Percentiles rank a stretch among this genome's conserved stretches.
Evolutionary conservation across 179 eudicot species (phyloP).

Genomic region (Monotropa hypopitys): DNA sequence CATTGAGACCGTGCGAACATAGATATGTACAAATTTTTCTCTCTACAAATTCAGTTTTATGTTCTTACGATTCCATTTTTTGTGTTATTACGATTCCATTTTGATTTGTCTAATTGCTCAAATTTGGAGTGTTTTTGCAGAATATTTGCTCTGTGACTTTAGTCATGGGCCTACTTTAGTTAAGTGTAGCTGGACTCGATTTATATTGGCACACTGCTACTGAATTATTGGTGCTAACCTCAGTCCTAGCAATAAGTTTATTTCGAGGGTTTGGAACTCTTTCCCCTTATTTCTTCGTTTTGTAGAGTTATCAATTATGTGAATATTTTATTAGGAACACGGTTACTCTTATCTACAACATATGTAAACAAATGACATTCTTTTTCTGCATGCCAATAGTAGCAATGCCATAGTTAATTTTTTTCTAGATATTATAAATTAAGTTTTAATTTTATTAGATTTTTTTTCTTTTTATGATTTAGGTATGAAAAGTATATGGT

Average conservation of each 20-base stretch:
- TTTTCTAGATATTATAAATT: not conserved
- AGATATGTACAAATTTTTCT: too few species aligned
- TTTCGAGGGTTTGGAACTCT: not conserved
- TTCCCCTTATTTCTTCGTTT: not conserved
- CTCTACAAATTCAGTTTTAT: too few species aligned
- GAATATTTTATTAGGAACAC: not conserved
- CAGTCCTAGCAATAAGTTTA: not conserved
- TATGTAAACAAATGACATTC: not conserved
- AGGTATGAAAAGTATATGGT: constrained; percentile 86
- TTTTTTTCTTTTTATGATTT: too few species aligned
- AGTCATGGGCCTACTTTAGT: not conserved
- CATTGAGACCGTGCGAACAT: too few species aligned
- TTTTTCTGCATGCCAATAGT: not conserved
- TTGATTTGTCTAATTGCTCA: too few species aligned
- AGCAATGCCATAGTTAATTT: not conserved
- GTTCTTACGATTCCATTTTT: too few species aligned
- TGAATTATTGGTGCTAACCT: not conserved
- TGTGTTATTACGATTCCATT: too few species aligned
- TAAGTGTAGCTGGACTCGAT: not conserved
- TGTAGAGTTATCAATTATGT: not conserved
- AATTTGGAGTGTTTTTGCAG: too few species aligned
- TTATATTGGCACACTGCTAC: not conserved
- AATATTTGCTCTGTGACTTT: too few species aligned
- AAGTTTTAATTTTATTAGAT: too few species aligned
- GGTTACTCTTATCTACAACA: not conserved